Evolutionary conservation across 768 basidiomycete genomes (phyloP), one percentile per base, ranked within the genome.

Genomic region (Trametes cingulata): DNA sequence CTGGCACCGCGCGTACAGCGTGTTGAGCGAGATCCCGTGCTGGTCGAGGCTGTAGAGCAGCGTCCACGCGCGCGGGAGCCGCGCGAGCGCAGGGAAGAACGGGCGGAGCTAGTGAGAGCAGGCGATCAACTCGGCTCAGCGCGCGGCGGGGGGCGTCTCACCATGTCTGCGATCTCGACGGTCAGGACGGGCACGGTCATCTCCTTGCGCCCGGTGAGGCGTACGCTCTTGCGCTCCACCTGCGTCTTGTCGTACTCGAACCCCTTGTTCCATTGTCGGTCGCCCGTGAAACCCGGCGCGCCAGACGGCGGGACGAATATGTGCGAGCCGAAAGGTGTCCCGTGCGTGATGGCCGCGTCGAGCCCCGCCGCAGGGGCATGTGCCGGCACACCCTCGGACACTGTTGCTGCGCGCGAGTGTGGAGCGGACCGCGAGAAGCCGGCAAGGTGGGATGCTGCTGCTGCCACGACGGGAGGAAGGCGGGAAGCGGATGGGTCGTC

Each of bases 1-100:
- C 51, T 83, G 84, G 53, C 87, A 90, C 0, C 81, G 81, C 2
- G 80, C 68, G 71, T 97, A 98, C 6, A 98, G 81, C 0, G 96
- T 97, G 45, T 88, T 86, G 14, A 98, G 79, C 13, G 93, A 95
- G 45, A 95, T 94, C 0, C 96, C 96, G 65, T 98, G 91, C 68
- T 97, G 95, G 68, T 98, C 96, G 17, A 97, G 80, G 15, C 93
- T 95, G 75, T 95, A 95, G 6, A 94, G 74, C 0, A 95, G 81
- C 0, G 82, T 81, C 94, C 94, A 96, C 27, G 79, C 75, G 7
- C 79, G 77, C 0, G 87, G 80, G 17, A 95, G 82, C 4, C 88
- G 86, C 1, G 83, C 78, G 6, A 95, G 81, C 0, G 91, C 85
- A 0, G 93, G 89, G 1, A 95, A 79, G 58, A 85, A 78, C 1